Percentiles rank a stretch among this genome's conserved stretches.
These are phyloP conservation scores for Onygenales sp. DNA, from an alignment of 2,329 filamentous ascomycete species.

Conservation along the genomic window DNA sequence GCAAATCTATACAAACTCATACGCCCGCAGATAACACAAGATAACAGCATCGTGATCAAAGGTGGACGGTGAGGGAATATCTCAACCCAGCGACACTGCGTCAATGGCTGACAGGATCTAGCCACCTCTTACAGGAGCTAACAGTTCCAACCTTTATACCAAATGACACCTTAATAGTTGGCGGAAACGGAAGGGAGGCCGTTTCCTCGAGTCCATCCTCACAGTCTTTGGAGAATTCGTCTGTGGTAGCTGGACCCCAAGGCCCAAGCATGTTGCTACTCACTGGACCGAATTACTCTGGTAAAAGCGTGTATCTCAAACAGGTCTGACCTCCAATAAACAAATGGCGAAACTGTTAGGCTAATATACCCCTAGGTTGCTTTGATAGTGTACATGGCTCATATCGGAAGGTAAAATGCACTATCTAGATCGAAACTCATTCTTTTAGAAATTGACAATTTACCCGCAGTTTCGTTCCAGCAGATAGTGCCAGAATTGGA, in stretches of 20 bases:
- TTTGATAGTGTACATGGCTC: conserved; percentile 82
- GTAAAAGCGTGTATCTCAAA: conserved; percentile 93
- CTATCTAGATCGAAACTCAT: conserved; percentile 4
- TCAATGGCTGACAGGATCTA: conserved; percentile 18
- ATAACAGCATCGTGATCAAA: conserved; percentile 63
- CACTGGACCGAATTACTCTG: conserved; percentile 92
- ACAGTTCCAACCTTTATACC: conserved; percentile 71
- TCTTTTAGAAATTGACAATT: background rate
- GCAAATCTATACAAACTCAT: conserved; percentile 65
- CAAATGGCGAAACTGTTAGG: background rate
- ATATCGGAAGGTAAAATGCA: conserved; percentile 55
- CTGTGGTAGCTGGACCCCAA: conserved; percentile 7
- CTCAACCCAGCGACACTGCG: background rate
- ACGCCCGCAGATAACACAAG: conserved; percentile 57
- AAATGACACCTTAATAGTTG: conserved; percentile 65
- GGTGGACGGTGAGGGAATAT: conserved; percentile 53
- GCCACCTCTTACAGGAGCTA: conserved; percentile 77
- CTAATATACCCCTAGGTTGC: conserved; percentile 46
- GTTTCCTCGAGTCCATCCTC: background rate
- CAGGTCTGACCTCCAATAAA: conserved; percentile 40
- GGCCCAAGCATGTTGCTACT: conserved; percentile 64
- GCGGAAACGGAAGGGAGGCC: conserved; percentile 35
- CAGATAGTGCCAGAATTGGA: conserved; percentile 64
- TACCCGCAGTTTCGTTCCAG: conserved; percentile 66
- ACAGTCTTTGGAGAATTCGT: background rate